phyloP scores from a whole-genome alignment of 106 monocot genomes.

The Ottelia alismoides region DNA sequence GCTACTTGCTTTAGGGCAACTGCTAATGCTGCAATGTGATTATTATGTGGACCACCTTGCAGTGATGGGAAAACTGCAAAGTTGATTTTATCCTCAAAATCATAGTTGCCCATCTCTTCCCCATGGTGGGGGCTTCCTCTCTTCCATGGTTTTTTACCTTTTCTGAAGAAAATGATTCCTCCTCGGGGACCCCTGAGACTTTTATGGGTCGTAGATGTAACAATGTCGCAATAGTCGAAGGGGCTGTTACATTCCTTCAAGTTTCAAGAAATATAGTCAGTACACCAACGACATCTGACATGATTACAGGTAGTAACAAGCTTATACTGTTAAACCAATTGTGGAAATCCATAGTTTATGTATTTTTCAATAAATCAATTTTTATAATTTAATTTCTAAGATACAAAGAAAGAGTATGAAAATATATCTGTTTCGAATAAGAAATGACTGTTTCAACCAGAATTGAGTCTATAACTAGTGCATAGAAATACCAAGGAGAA shows the following conservation, averaged over 20 bases:
- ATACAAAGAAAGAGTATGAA: too few relatives aligned
- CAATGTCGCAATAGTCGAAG: constrained; percentile 82
- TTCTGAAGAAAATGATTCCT: constrained; percentile 94
- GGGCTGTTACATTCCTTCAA: constrained; percentile 72
- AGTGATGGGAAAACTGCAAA: constrained; percentile 86
- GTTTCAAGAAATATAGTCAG: too few relatives aligned
- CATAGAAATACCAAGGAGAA: too few relatives aligned
- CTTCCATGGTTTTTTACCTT: constrained; percentile 69
- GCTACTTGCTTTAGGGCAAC: constrained; percentile 64
- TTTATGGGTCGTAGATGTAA: constrained; percentile 92
- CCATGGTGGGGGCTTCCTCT: constrained; percentile 63
- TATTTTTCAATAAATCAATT: too few relatives aligned
- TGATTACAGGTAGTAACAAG: too few relatives aligned
- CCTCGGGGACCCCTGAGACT: constrained; percentile 79
- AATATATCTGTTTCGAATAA: too few relatives aligned
- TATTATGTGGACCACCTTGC: constrained; percentile 91
- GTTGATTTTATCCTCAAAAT: constrained; percentile 79
- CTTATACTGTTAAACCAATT: too few relatives aligned
- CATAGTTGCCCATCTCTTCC: constrained; percentile 58
- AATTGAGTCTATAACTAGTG: too few relatives aligned
- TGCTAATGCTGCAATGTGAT: constrained; percentile 87
- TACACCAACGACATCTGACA: too few relatives aligned
- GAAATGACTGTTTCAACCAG: too few relatives aligned
- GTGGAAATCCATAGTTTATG: too few relatives aligned
- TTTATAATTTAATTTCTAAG: too few relatives aligned